Percentiles rank a stretch among this genome's conserved stretches.
Conservation (phyloP, 148 eudicot species). For the Fallopia convolvulus region DNA sequence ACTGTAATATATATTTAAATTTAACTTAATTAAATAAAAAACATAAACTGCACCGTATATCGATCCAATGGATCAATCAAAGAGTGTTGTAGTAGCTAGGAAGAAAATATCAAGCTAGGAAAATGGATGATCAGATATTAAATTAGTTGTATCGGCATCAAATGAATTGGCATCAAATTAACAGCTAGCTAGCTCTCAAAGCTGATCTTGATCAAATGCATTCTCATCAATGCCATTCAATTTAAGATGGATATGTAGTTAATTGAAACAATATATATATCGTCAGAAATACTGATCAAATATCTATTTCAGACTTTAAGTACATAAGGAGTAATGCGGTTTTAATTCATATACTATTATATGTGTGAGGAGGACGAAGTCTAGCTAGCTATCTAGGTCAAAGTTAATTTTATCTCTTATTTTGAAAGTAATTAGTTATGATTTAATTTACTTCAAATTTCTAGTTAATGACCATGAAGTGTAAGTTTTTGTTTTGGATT, state of each 20-base stretch:
- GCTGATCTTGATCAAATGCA: neutral
- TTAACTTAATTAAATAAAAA: neutral
- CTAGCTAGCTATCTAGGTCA: neutral
- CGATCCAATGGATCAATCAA: neutral
- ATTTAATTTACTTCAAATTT: no score
- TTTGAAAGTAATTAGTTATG: no score
- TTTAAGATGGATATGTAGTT: neutral
- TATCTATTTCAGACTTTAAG: neutral
- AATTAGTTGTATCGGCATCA: neutral
- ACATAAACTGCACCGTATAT: neutral
- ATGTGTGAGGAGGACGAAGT: neutral
- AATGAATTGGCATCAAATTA: neutral
- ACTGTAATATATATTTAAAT: neutral
- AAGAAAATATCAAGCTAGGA: neutral
- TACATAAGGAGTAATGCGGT: conserved; percentile 1
- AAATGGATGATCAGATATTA: neutral
- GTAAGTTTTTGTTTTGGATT: no score
- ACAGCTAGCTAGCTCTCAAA: conserved; percentile 5
- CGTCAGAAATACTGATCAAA: neutral
- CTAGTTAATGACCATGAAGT: no score
- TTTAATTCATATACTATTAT: neutral
- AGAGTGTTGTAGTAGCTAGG: neutral
- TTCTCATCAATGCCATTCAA: conserved; percentile 6
- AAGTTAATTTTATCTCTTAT: neutral
- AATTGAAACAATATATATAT: neutral